A percentile compares a stretch with the other conserved stretches of the same genome.
These are phyloP conservation scores for Ascomycota sp. DNA, from an alignment of 2,329 filamentous ascomycete species.

Conservation along the genomic window DNA sequence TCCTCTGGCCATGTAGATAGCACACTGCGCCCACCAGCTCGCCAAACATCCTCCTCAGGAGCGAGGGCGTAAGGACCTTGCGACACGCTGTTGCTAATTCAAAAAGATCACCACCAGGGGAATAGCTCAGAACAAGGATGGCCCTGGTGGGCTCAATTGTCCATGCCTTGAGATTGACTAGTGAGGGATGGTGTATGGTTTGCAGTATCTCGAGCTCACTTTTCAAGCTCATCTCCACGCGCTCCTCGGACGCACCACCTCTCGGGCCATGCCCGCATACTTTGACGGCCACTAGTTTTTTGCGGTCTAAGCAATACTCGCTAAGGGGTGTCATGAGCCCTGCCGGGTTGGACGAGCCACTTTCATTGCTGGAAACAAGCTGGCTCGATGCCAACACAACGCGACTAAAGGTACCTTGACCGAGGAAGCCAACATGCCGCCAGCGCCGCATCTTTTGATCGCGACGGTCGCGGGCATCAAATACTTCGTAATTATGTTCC, in stretches of 20 bases:
- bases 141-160: slow-evolving; percentile 67
- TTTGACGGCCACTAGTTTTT: slow-evolving; percentile 81
- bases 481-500: slow-evolving; percentile 35
- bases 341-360: slow-evolving; percentile 6
- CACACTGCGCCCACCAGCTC: slow-evolving; percentile 70
- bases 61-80: slow-evolving; percentile 41
- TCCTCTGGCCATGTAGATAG: slow-evolving; percentile 68
- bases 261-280: slow-evolving; percentile 88
- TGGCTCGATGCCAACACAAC: slow-evolving; percentile 82
- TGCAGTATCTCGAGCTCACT: slow-evolving; percentile 90
- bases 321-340: slow-evolving; percentile 12
- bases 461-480: slow-evolving; percentile 45
- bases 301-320: slow-evolving; percentile 29
- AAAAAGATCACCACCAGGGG: slow-evolving; percentile 84
- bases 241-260: slow-evolving; percentile 79
- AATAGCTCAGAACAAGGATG: slow-evolving; percentile 75
- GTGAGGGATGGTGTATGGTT: slow-evolving; percentile 66
- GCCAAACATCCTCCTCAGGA: slow-evolving; percentile 73
- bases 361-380: slow-evolving; percentile 27
- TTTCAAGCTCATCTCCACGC: slow-evolving; percentile 83
- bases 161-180: slow-evolving; percentile 84
- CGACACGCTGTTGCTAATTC: slow-evolving; percentile 64
- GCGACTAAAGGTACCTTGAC: slow-evolving; percentile 87
- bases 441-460: slow-evolving; percentile 57
- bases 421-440: slow-evolving; percentile 60